A percentile compares a stretch with the other conserved stretches of the same genome.
These are phyloP conservation scores for Phytophthora tubulina DNA, from an alignment of 352 stramenopile genomes.

Conservation along the genomic window DNA sequence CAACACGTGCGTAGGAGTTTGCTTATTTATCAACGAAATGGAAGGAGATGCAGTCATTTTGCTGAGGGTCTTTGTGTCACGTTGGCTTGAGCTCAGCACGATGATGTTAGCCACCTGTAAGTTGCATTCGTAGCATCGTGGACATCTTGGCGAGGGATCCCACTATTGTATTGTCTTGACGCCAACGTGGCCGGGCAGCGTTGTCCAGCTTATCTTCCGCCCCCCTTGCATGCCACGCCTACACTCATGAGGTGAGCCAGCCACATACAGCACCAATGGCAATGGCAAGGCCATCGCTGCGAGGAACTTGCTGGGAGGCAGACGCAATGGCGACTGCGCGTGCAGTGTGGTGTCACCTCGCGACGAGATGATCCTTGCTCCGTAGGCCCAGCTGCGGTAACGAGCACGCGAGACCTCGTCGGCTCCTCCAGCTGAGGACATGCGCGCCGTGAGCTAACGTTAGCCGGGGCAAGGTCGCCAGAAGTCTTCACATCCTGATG, in stretches of 20 bases:
- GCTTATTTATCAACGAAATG: conserved; percentile 31
- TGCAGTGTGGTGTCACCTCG: conserved; percentile 10
- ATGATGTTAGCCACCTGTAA: conserved; percentile 4
- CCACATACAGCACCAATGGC: neutral
- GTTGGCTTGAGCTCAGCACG: conserved; percentile 10
- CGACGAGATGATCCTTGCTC: conserved; percentile 29
- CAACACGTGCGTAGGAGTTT: neutral
- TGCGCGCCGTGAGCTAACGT: conserved; percentile 37
- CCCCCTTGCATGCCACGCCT: conserved; percentile 32
- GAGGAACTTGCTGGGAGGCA: neutral
- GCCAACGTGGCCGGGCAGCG: conserved; percentile 15
- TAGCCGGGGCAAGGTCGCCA: conserved; percentile 28
- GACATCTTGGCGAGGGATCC: conserved; percentile 26
- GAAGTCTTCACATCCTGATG: conserved; percentile 32
- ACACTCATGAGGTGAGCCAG: conserved; percentile 3
- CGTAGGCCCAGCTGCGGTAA: conserved; percentile 25
- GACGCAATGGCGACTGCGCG: neutral
- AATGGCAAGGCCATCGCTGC: neutral
- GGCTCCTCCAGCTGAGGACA: conserved; percentile 12
- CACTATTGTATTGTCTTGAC: conserved; percentile 19
- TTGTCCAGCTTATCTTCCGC: conserved; percentile 36
- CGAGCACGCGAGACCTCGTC: conserved; percentile 22
- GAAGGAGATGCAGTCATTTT: neutral
- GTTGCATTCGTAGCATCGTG: conserved; percentile 20
- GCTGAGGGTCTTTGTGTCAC: neutral